A percentile compares a stretch with the other conserved stretches of the same genome.
These are phyloP conservation scores for Termitomyces eurrhizus DNA, from an alignment of 768 basidiomycete species.

Conservation along the genomic window DNA sequence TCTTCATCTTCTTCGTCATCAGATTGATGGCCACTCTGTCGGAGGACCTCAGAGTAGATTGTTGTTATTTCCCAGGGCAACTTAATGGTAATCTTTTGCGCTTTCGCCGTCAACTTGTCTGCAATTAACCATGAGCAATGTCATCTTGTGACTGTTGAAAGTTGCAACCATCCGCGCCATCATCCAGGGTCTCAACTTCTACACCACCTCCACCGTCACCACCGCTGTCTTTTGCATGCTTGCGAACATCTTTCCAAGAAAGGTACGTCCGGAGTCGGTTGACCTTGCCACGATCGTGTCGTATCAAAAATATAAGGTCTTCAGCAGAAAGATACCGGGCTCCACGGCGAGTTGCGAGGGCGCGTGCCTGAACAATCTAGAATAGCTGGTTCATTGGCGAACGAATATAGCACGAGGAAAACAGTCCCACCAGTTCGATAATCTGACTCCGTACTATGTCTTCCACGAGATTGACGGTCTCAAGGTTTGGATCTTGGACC, in stretches of 20 bases:
- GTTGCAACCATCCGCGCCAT: conserved; percentile 72
- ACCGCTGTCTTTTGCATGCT: conserved; percentile 88
- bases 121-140: neutral
- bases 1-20: conserved; percentile 97
- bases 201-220: conserved; percentile 78
- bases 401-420: conserved; percentile 4
- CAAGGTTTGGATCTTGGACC: conserved; percentile 83
- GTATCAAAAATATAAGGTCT: conserved; percentile 94
- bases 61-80: conserved; percentile 95
- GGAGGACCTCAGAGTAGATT: conserved; percentile 84
- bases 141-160: neutral
- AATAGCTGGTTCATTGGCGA: neutral
- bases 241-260: conserved; percentile 96
- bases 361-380: conserved; percentile 87
- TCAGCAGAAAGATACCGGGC: conserved; percentile 87
- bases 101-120: conserved; percentile 81
- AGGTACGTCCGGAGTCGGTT: conserved; percentile 91
- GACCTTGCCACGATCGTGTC: conserved; percentile 91
- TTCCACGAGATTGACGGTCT: conserved; percentile 92
- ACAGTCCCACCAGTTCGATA: conserved; percentile 70
- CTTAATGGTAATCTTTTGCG: conserved; percentile 91
- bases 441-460: conserved; percentile 90
- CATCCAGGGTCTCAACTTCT: conserved; percentile 81
- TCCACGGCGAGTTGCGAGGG: conserved; percentile 74
- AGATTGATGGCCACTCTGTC: conserved; percentile 71